Evolutionary conservation across 495 filamentous ascomycete species (phyloP).

Genomic region (Umbilicaria muhlenbergii): DNA sequence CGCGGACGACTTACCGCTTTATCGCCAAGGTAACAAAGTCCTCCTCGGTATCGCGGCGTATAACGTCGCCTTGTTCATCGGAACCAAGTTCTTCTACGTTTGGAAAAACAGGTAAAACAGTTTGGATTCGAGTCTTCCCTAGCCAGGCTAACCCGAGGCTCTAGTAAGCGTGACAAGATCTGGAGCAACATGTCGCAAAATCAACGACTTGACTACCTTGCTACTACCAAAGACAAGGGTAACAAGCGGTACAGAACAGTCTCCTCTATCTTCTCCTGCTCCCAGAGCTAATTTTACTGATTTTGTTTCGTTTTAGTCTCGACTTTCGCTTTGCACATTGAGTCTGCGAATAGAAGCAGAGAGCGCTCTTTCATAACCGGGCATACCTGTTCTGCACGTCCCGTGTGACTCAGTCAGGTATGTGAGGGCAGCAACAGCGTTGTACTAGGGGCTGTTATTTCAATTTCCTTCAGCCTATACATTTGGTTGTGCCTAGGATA

Average conservation of each 20-base stretch:
- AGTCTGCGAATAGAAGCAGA: no score
- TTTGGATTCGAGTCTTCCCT: background rate
- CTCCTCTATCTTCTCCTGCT: background rate
- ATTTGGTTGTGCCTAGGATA: no score
- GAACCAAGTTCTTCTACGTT: slow-evolving; percentile 46
- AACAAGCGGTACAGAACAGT: slow-evolving; percentile 59
- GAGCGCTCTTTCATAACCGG: no score
- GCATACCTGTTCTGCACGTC: no score
- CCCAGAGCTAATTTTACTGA: background rate
- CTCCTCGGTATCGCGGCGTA: slow-evolving; percentile 37
- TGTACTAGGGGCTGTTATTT: no score
- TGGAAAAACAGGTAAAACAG: slow-evolving; percentile 41
- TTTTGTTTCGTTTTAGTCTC: slow-evolving; percentile 18
- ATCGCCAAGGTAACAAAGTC: slow-evolving; percentile 49
- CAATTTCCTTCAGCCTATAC: no score
- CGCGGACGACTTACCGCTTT: slow-evolving; percentile 46
- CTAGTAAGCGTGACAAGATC: slow-evolving; percentile 26
- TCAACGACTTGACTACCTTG: slow-evolving; percentile 47
- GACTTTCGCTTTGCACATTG: slow-evolving; percentile 40
- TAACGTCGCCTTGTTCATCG: slow-evolving; percentile 40
- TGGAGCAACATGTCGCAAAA: slow-evolving; percentile 46
- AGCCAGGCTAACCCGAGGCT: background rate
- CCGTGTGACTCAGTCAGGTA: no score
- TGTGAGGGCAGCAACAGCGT: no score
- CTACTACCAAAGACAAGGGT: slow-evolving; percentile 47